Evolutionary conservation across 2,329 filamentous ascomycete genomes (phyloP).

Genomic region (Akanthomyces uredinophilus): DNA sequence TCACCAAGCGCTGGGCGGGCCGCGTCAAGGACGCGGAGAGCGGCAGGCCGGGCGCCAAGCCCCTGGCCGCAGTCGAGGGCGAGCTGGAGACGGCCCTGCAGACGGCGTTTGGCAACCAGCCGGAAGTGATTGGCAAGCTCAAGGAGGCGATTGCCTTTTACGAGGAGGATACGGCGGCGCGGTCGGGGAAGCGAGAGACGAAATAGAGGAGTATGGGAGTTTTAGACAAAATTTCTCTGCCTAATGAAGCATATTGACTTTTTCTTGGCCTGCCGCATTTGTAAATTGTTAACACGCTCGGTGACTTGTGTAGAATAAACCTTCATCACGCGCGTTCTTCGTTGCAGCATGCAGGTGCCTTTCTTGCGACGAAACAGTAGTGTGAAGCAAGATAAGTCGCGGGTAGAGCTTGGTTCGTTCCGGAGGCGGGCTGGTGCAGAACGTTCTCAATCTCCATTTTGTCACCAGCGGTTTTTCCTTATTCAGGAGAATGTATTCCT

Average conservation of each 20-base stretch:
- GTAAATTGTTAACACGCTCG: too few relatives aligned
- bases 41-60: conserved; percentile 44
- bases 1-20: conserved; percentile 55
- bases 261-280: not conserved
- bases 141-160: conserved; percentile 58
- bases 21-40: conserved; percentile 45
- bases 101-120: conserved; percentile 54
- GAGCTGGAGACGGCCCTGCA: conserved; percentile 54
- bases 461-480: too few relatives aligned
- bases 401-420: too few relatives aligned
- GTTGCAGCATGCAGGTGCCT: too few relatives aligned
- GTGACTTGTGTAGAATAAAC: too few relatives aligned
- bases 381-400: too few relatives aligned
- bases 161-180: conserved; percentile 42
- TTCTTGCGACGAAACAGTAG: too few relatives aligned
- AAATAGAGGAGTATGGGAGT: not conserved
- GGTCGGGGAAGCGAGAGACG: conserved; percentile 7
- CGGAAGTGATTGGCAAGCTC: conserved; percentile 53
- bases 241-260: not conserved
- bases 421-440: too few relatives aligned
- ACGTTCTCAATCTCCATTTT: too few relatives aligned
- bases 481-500: too few relatives aligned
- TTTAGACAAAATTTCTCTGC: not conserved
- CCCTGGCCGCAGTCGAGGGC: conserved; percentile 47
- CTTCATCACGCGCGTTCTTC: too few relatives aligned